Base-by-base conservation (phyloP, 306 rosid genomes). In the Vigna mungo region DNA sequence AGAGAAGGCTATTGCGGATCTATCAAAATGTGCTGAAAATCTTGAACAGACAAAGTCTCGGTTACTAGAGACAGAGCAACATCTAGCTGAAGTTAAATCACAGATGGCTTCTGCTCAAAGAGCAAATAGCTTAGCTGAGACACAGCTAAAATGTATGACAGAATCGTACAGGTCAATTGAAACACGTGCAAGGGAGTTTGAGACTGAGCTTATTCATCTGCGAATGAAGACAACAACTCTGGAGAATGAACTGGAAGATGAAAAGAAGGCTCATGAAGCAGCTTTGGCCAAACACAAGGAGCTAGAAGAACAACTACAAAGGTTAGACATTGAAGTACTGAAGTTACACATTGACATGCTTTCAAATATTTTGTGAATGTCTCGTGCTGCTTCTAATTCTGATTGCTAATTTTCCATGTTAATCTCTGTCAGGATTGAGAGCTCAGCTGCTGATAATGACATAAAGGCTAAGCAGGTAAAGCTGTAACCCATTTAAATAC, bases 131-230 rank as follows among this genome's bases (percentile, higher is more conserved):
- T 80, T 96, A 76, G 69, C 92, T 34, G 99, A 96, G 85, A 96
- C 99, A 0, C 99, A 96, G 88, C 88, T 96, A 62, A 96, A 91
- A 88, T 96, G 99, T 56, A 93, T 96, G 99, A 94, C 94, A 55
- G 98, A 96, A 81, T 96, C 99, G 3, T 96, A 96, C 84, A 84
- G 98, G 81, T 88, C 97, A 74, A 96, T 96, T 68, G 99, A 96
- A 86, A 82, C 84, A 34, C 90, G 90, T 39, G 85, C 97, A 20
- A 86, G 84, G 32, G 99, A 92, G 75, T 85, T 91, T 78, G 98
- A 93, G 80, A 89, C 93, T 62, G 94, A 96, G 71, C 76, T 91
- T 83, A 91, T 87, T 75, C 88, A 87, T 80, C 83, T 92, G 65
- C 88, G 74, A 43, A 84, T 71, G 46, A 96, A 89, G 89, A 81